These are phyloP conservation scores for Globisporangium cederbergense DNA, from an alignment of 352 stramenopile genomes.

Conservation along the genomic window DNA sequence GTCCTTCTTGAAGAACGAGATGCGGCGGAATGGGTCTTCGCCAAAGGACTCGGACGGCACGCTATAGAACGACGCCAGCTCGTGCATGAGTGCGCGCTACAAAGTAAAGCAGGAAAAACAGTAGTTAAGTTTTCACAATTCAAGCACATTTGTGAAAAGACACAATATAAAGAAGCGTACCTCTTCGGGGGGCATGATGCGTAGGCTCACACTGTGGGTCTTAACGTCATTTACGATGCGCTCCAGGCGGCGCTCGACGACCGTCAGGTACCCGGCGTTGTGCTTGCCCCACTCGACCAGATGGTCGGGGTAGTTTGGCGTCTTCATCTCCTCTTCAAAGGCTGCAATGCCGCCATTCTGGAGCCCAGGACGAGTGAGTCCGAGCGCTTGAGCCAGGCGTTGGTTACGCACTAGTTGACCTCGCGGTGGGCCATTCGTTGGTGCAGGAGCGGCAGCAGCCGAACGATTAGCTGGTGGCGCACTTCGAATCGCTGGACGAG, in stretches of 20 bases:
- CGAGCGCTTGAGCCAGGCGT: slow-evolving; percentile 57
- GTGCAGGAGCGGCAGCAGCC: slow-evolving; percentile 5
- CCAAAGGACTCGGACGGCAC: slow-evolving; percentile 77
- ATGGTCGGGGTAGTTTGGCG: slow-evolving; percentile 52
- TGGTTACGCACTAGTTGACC: slow-evolving; percentile 69
- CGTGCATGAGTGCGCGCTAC: slow-evolving; percentile 67
- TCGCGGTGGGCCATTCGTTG: slow-evolving; percentile 29
- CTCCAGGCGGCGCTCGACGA: slow-evolving; percentile 74
- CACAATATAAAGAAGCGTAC: slow-evolving; percentile 16
- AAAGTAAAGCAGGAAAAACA: slow-evolving; percentile 6
- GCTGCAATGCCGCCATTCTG: slow-evolving; percentile 33
- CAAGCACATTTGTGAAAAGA: background rate
- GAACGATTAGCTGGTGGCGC: slow-evolving; percentile 14
- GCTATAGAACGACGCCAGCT: slow-evolving; percentile 60
- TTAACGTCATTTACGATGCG: slow-evolving; percentile 61
- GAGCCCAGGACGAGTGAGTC: slow-evolving; percentile 39
- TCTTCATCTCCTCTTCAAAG: slow-evolving; percentile 80
- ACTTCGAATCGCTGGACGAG: slow-evolving; percentile 20
- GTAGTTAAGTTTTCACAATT: background rate
- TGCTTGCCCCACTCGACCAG: slow-evolving; percentile 71
- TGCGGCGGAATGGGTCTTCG: slow-evolving; percentile 59
- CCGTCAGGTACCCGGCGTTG: slow-evolving; percentile 63
- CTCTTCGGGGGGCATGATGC: slow-evolving; percentile 69
- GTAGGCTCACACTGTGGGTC: slow-evolving; percentile 73
- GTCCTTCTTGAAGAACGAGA: slow-evolving; percentile 78